Evolutionary conservation across 176 grass and related monocot species (phyloP), one percentile per base, ranked within the genome.

Genomic region (Triticum turgidum): DNA sequence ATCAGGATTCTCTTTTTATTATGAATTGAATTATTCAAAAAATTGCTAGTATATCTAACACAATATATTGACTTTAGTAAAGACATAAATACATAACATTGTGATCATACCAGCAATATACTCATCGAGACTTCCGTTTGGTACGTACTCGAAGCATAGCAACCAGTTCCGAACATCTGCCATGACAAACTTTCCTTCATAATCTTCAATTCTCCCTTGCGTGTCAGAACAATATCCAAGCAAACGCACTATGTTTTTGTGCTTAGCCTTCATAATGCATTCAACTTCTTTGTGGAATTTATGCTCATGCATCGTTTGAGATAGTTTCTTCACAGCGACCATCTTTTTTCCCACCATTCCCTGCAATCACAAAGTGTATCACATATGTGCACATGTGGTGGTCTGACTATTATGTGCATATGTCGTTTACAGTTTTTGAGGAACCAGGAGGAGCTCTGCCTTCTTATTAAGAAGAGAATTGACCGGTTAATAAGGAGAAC

Each of bases 191-290:
- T 69, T n/a, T 1, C 24, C 62, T 1, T 30, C 25, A 2, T 21
- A 12, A 0, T 67, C 15, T 49, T 21, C 44, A 3, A 14, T 22
- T 54, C 33, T 20, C 6, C 27, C 42, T 14, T 82, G 44, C n/a
- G 65, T 35, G 3, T 82, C 80, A 35, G 44, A 47, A 51, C 42
- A 82, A 33, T 81, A 69, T 69, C 65, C 80, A 0, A 82, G 42
- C 14, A 82, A 82, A 9, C 44, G 80, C 3, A 82, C 80, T 82
- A 69, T 54, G n/a, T 82, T 82, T 7, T 69, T 82, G 80, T 82
- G 80, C 1, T 30, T 45, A 4, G 27, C 44, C 44, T 82, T 82
- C 65, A 22, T 68, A 5, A 82, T 44, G n/a, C 80, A 69, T 0
- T 14, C 9, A 52, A 69, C 63, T 42, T 82, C 80, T 69, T 49